phyloP scores from a whole-genome alignment of 805 yeast genomes.

The Kurtzmaniella fragi region DNA sequence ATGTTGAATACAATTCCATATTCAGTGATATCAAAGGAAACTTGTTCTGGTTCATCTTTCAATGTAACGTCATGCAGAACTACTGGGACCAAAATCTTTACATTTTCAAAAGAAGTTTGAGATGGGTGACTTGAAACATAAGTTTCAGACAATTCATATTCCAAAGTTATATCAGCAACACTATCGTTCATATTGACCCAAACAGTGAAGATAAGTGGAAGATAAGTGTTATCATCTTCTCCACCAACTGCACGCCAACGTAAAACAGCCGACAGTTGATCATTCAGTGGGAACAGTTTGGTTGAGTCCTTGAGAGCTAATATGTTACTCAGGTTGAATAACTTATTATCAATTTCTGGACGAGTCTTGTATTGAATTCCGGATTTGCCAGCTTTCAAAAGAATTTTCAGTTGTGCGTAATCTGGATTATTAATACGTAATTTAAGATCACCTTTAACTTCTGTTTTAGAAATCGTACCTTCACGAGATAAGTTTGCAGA shows the following conservation, averaged over 20 bases:
- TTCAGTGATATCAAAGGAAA: constrained; percentile 53
- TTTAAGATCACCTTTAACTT: constrained; percentile 87
- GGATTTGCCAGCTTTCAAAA: constrained; percentile 44
- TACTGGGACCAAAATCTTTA: constrained; percentile 60
- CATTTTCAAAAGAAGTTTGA: constrained; percentile 46
- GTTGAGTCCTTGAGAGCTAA: constrained; percentile 73
- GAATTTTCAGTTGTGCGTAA: constrained; percentile 61
- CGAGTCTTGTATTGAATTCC: constrained; percentile 83
- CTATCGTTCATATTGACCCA: constrained; percentile 75
- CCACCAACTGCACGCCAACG: constrained; percentile 83
- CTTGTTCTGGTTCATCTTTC: constrained; percentile 46
- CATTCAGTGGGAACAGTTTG: constrained; percentile 87
- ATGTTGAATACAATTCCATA: constrained; percentile 69
- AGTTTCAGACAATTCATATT: constrained; percentile 65
- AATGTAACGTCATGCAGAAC: constrained; percentile 50
- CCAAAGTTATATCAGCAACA: constrained; percentile 72
- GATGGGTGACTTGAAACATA: constrained; percentile 23
- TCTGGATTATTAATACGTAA: constrained; percentile 77
- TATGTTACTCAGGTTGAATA: constrained; percentile 52
- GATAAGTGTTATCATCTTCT: constrained; percentile 47
- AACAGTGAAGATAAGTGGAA: constrained; percentile 73
- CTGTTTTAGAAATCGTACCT: constrained; percentile 64
- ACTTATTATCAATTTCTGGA: constrained; percentile 85
- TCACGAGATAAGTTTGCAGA: constrained; percentile 79
- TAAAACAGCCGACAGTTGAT: constrained; percentile 83